Percentiles rank a stretch among this genome's conserved stretches.
phyloP scores from a whole-genome alignment of 108 stramenopile genomes.

The Stephanodiscus minutulus region DNA sequence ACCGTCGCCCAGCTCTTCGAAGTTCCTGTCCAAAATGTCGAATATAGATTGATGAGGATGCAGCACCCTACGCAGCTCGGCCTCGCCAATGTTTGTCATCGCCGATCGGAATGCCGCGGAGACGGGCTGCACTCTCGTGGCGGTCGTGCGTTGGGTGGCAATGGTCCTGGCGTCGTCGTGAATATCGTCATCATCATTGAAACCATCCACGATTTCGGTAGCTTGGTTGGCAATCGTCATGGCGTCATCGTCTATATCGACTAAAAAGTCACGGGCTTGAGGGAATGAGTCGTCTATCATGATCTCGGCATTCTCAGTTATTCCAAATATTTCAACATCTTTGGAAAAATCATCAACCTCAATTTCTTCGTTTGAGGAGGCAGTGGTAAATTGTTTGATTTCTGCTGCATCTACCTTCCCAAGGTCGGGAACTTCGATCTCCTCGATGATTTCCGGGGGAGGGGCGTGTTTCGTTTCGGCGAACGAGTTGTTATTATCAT shows the following conservation, averaged over 20 bases:
- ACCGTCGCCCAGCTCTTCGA: conserved; percentile 42
- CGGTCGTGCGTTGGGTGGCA: conserved; percentile 24
- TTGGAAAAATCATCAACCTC: not conserved
- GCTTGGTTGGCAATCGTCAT: conserved; percentile 21
- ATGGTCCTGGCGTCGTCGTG: conserved; percentile 26
- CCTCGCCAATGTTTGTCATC: not conserved
- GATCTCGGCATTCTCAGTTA: not conserved
- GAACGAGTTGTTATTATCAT: not conserved
- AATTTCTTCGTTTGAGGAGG: not conserved
- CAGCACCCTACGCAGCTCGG: conserved; percentile 10
- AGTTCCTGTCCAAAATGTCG: conserved; percentile 55
- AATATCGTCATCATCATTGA: conserved; percentile 15
- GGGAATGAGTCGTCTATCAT: conserved; percentile 16
- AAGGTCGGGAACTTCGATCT: not conserved
- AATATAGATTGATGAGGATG: conserved; percentile 49
- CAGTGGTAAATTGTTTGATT: not conserved
- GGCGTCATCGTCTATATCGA: conserved; percentile 21
- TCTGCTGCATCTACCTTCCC: not conserved
- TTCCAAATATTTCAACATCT: conserved; percentile 4
- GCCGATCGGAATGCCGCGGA: conserved; percentile 24
- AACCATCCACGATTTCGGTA: conserved; percentile 35
- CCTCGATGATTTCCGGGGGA: not conserved
- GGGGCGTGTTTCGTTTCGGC: not conserved
- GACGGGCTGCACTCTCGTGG: conserved; percentile 20
- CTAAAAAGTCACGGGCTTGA: conserved; percentile 23